phyloP scores from a whole-genome alignment of 176 grass and related monocot genomes.

The Musa beccarii region DNA sequence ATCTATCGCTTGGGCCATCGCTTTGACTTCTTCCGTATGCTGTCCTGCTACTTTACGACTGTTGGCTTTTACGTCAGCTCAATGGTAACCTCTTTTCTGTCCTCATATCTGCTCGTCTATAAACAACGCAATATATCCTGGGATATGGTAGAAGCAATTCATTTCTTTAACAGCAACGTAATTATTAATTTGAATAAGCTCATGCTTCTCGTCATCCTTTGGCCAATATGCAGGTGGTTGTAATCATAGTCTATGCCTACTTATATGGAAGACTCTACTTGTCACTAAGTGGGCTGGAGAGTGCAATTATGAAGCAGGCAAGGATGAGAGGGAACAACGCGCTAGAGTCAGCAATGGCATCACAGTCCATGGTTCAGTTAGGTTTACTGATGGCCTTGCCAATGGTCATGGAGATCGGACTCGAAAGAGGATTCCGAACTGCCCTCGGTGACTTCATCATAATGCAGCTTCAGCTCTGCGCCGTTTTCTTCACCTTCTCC shows the following conservation, averaged over 20 bases:
- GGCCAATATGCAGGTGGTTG: constrained; percentile 44
- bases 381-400: constrained; percentile 83
- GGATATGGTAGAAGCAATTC: background rate
- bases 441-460: constrained; percentile 65
- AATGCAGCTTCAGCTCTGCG: constrained; percentile 80
- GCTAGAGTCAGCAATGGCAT: constrained; percentile 77
- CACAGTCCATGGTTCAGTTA: constrained; percentile 76
- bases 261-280: constrained; percentile 87
- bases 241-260: constrained; percentile 78
- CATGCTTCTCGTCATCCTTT: background rate
- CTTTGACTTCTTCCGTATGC: constrained; percentile 87
- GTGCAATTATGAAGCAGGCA: constrained; percentile 70
- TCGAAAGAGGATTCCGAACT: constrained; percentile 74
- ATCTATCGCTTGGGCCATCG: constrained; percentile 79
- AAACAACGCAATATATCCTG: too few relatives aligned
- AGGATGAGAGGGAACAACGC: constrained; percentile 53
- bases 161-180: background rate
- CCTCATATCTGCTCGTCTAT: too few relatives aligned
- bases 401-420: constrained; percentile 91
- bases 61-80: constrained; percentile 89
- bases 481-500: constrained; percentile 87
- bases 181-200: background rate
- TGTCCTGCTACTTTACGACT: constrained; percentile 82
- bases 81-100: constrained; percentile 40
- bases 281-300: constrained; percentile 69